A percentile compares a stretch with the other conserved stretches of the same genome.
Evolutionary conservation across 495 filamentous ascomycete genomes (phyloP).

Genomic region (Apodospora peruviana): DNA sequence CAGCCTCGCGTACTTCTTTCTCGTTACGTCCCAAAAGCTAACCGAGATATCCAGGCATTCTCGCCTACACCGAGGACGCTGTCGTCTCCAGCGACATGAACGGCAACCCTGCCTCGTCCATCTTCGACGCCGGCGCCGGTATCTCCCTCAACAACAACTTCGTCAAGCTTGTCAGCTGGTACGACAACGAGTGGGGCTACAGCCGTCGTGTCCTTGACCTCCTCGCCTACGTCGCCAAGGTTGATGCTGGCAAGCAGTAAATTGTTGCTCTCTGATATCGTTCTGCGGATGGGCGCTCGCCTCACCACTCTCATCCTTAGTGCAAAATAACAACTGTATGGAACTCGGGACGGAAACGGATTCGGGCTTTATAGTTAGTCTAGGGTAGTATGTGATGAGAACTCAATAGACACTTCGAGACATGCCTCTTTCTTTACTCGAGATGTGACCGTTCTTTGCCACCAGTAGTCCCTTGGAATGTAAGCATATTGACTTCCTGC

Average conservation of each 20-base stretch:
- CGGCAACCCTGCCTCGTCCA: conserved; percentile 86
- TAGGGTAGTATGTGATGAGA: background rate
- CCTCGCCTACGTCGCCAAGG: conserved; percentile 85
- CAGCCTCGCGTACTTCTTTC: background rate
- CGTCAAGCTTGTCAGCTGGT: conserved; percentile 97
- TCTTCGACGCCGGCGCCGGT: conserved; percentile 99
- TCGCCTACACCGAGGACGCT: conserved; percentile 95
- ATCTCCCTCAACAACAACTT: conserved; percentile 98
- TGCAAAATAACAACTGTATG: background rate
- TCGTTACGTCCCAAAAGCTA: conserved; percentile 18
- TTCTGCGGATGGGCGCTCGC: conserved; percentile 8
- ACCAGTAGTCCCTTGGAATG: too few relatives aligned
- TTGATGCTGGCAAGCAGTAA: conserved; percentile 53
- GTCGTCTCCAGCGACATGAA: conserved; percentile 90
- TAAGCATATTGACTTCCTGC: too few relatives aligned
- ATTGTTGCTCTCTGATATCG: conserved; percentile 13
- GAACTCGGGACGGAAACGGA: background rate
- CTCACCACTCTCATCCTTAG: conserved; percentile 1
- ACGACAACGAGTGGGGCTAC: conserved; percentile 88
- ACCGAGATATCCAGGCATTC: conserved; percentile 56
- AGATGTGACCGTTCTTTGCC: too few relatives aligned
- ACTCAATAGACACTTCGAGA: background rate
- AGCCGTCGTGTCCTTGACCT: conserved; percentile 98
- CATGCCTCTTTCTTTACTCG: too few relatives aligned
- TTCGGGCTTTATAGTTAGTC: background rate